Evolutionary conservation across 768 basidiomycete genomes (phyloP), one percentile per base, ranked within the genome.

Genomic region (Melanogaster broomeanus): DNA sequence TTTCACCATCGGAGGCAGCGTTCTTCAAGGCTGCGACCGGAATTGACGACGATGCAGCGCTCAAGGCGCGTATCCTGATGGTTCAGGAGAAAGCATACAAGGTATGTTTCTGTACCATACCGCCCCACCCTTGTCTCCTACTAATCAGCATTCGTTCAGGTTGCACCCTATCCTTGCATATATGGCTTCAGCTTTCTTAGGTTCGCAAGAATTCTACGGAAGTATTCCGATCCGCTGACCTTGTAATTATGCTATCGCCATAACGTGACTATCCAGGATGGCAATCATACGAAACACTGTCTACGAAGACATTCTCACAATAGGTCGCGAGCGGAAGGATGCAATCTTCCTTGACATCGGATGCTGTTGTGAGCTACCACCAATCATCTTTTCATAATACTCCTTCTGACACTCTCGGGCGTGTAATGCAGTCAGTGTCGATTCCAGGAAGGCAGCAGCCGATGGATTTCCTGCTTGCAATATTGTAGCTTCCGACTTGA

Each of bases 281-380:
- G 35, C 24, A 19, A 48, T 34, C 33, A 34, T 11, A 16, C 5
- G 12, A 11, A 34, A 34, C 12, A 39, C 47, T 22, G 54, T 43
- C 4, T 64, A 58, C 42, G 9, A 56, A 6, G 24, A 55, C 16
- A 49, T 73, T 18, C 59, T 74, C 18, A 56, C 61, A 27, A 51
- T 76, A 2, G 72, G 65, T 6, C 62, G 58, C 38, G 66, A 67
- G 22, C 59, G 72, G 30, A 18, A 52, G 11, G 62, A 57, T 11
- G 64, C 74, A 2, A 65, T 77, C 25, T 64, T 74, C 30, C 66
- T 77, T 10, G 75, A 76, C 40, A 60, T 76, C 6, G 74, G 71
- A 2, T 74, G 74, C 48, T 73, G 73, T 55, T 61, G 74, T 74
- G 51, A 45, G 67, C 54, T 34, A 16, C 33, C 16, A n/a, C n/a